Evolutionary conservation across 2,329 filamentous ascomycete genomes (phyloP).

Genomic region (Cryphonectria naterciae): DNA sequence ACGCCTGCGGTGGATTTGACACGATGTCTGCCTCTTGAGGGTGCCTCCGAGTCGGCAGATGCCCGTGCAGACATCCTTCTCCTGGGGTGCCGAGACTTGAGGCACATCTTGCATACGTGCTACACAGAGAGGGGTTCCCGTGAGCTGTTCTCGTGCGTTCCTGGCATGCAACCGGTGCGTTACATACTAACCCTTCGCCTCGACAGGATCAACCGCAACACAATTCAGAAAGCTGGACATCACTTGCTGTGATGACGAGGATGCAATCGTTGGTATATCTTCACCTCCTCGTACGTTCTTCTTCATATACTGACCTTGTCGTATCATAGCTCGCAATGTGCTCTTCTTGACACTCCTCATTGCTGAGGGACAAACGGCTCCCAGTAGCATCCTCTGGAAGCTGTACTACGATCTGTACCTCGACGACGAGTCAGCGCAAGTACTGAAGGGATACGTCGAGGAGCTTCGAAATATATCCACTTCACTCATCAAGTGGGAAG

Average conservation of each 20-base stretch:
- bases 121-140: constrained; percentile 47
- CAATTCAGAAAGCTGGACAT: constrained; percentile 52
- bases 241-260: constrained; percentile 59
- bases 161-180: not conserved
- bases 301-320: constrained; percentile 15
- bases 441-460: constrained; percentile 47
- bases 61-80: constrained; percentile 50
- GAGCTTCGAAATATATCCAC: constrained; percentile 46
- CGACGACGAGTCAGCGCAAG: constrained; percentile 39
- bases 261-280: constrained; percentile 52
- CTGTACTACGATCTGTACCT: constrained; percentile 60
- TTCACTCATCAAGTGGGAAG: constrained; percentile 49
- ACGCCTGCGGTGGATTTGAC: constrained; percentile 57
- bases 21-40: constrained; percentile 50
- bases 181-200: not conserved
- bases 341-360: constrained; percentile 56
- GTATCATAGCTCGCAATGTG: constrained; percentile 55
- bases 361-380: constrained; percentile 40
- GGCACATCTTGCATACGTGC: constrained; percentile 59
- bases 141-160: constrained; percentile 32
- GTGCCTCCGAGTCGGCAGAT: constrained; percentile 35
- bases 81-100: constrained; percentile 60
- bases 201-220: constrained; percentile 24
- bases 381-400: constrained; percentile 49
- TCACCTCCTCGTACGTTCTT: not conserved